Evolutionary conservation across 225 moss, liverwort and hornwort species (phyloP).

Genomic region (Pseudoscleropodium purum): DNA sequence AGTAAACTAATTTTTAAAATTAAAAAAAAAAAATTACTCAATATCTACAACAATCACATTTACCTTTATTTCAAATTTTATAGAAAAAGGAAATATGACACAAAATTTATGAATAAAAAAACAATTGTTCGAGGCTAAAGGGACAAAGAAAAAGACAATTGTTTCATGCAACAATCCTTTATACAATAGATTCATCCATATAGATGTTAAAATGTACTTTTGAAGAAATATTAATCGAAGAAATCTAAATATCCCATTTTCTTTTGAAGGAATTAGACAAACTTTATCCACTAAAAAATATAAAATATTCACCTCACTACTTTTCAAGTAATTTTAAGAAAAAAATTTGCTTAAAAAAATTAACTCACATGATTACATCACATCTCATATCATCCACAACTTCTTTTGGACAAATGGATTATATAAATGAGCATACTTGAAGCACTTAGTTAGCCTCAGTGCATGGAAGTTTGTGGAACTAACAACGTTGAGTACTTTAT

Average conservation of each 20-base stretch:
- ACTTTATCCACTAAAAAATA: neutral
- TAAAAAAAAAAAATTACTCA: too few relatives aligned
- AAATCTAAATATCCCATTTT: neutral
- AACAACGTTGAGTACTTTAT: neutral
- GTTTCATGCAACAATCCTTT: too few relatives aligned
- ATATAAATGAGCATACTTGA: neutral
- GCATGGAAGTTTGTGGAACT: neutral
- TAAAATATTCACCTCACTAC: neutral
- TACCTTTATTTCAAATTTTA: too few relatives aligned
- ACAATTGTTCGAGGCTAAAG: too few relatives aligned
- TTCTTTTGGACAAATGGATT: neutral
- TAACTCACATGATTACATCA: rapidly evolving
- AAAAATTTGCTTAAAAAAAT: rapidly evolving
- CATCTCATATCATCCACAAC: neutral
- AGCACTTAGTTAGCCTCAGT: neutral
- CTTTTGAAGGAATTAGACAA: neutral
- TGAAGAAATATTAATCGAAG: neutral
- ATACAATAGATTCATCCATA: rapidly evolving
- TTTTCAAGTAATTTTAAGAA: neutral
- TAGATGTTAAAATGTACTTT: neutral
- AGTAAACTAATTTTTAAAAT: too few relatives aligned
- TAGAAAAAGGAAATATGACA: too few relatives aligned
- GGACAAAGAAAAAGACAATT: too few relatives aligned
- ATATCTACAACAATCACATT: too few relatives aligned
- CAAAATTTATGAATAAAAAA: too few relatives aligned